Conservation (phyloP, 75 land plant species). For the Chamaecyparis obtusa region DNA sequence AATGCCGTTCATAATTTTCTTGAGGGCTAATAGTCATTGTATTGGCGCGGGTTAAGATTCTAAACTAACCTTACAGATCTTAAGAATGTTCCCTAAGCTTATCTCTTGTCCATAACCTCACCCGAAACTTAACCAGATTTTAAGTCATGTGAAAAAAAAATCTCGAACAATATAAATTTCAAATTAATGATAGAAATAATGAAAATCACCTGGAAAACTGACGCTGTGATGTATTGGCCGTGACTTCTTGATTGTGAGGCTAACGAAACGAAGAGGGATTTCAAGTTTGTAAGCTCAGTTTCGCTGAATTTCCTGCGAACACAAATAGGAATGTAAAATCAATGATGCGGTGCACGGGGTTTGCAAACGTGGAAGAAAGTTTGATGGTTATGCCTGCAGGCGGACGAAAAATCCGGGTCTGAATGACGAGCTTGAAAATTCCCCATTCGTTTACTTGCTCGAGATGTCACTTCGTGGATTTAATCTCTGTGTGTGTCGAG, state of each 20-base stretch:
- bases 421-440: neutral
- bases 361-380: neutral
- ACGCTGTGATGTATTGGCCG: slow-evolving; percentile 47
- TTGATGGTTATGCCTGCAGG: neutral
- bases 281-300: slow-evolving; percentile 53
- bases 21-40: too few relatives aligned
- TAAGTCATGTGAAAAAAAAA: too few relatives aligned
- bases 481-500: too few relatives aligned
- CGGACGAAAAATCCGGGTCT: neutral
- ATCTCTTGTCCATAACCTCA: too few relatives aligned
- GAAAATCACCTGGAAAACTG: slow-evolving; percentile 66
- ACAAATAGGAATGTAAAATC: neutral
- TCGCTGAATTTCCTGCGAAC: slow-evolving; percentile 48
- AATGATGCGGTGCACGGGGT: neutral
- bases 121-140: too few relatives aligned
- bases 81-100: too few relatives aligned
- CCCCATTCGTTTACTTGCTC: neutral
- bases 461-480: too few relatives aligned
- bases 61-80: too few relatives aligned
- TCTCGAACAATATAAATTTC: neutral
- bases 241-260: slow-evolving; percentile 68
- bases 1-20: too few relatives aligned
- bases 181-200: too few relatives aligned
- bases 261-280: slow-evolving; percentile 56
- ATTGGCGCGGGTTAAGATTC: too few relatives aligned